Conservation (phyloP, 2,329 filamentous ascomycete genomes). For the Sporothrix schenckii region DNA sequence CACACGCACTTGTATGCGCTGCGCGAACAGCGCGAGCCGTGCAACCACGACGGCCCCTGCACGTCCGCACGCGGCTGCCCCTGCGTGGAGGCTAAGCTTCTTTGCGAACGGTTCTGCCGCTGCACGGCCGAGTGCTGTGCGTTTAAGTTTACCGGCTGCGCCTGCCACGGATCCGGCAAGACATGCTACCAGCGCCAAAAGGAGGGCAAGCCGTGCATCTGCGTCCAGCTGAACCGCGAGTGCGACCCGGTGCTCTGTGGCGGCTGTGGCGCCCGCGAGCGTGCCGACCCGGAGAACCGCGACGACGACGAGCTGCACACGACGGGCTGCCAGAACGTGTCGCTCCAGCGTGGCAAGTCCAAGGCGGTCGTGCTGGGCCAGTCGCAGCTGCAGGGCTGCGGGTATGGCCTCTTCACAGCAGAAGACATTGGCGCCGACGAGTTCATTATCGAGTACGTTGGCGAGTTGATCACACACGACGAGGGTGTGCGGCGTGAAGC, state of each 20-base stretch:
- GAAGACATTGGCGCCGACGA: conserved; percentile 68
- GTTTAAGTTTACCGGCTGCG: conserved; percentile 68
- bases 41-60: conserved; percentile 70
- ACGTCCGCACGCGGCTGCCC: conserved; percentile 58
- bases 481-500: conserved; percentile 71
- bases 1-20: conserved; percentile 59
- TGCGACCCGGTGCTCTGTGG: conserved; percentile 78
- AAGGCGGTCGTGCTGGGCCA: conserved; percentile 70
- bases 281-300: conserved; percentile 69
- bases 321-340: conserved; percentile 70
- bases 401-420: conserved; percentile 74
- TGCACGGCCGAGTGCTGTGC: conserved; percentile 63
- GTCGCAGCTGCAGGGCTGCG: conserved; percentile 68
- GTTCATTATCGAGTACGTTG: conserved; percentile 81
- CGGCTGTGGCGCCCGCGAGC: conserved; percentile 68
- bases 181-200: conserved; percentile 60
- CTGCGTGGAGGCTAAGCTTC: conserved; percentile 63
- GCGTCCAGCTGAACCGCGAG: conserved; percentile 71
- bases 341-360: conserved; percentile 67
- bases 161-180: conserved; percentile 63
- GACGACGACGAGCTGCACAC: conserved; percentile 60
- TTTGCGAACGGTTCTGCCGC: conserved; percentile 73
- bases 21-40: conserved; percentile 64
- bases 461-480: conserved; percentile 71
- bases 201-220: conserved; percentile 66